A percentile compares a stretch with the other conserved stretches of the same genome.
phyloP scores from a whole-genome alignment of 164 flowering plant genomes.

The Tetrastigma voinierianum region DNA sequence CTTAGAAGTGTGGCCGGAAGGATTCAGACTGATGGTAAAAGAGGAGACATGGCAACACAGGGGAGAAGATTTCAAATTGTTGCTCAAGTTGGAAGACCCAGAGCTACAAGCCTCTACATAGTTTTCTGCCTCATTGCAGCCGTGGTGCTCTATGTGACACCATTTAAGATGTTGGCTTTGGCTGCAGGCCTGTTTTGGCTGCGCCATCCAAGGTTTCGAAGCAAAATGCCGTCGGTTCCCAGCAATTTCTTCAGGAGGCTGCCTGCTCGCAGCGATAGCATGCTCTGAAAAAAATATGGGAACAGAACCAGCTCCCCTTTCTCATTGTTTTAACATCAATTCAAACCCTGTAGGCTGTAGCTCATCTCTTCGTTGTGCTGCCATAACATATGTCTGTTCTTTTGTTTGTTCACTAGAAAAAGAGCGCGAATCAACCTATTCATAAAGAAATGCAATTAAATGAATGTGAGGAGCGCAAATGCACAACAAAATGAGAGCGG shows the following conservation, averaged over 20 bases:
- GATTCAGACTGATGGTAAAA: conserved; percentile 63
- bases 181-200: conserved; percentile 42
- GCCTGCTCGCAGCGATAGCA: conserved; percentile 54
- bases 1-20: conserved; percentile 72
- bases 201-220: conserved; percentile 57
- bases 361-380: background rate
- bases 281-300: conserved; percentile 38
- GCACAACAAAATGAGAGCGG: too few relatives aligned
- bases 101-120: conserved; percentile 61
- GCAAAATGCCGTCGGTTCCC: conserved; percentile 61
- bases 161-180: conserved; percentile 37
- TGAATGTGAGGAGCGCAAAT: too few relatives aligned
- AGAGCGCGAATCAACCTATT: too few relatives aligned
- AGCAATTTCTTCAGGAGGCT: conserved; percentile 57
- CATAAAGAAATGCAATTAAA: too few relatives aligned
- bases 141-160: conserved; percentile 52
- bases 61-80: conserved; percentile 53
- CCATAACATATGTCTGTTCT: too few relatives aligned
- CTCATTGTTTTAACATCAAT: background rate
- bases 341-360: background rate
- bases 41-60: conserved; percentile 75
- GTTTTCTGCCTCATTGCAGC: conserved; percentile 56
- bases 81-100: conserved; percentile 73
- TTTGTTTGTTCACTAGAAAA: too few relatives aligned
- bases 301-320: background rate